Conservation (phyloP, 768 basidiomycete genomes). For the Phanerodontia chrysosporium region DNA sequence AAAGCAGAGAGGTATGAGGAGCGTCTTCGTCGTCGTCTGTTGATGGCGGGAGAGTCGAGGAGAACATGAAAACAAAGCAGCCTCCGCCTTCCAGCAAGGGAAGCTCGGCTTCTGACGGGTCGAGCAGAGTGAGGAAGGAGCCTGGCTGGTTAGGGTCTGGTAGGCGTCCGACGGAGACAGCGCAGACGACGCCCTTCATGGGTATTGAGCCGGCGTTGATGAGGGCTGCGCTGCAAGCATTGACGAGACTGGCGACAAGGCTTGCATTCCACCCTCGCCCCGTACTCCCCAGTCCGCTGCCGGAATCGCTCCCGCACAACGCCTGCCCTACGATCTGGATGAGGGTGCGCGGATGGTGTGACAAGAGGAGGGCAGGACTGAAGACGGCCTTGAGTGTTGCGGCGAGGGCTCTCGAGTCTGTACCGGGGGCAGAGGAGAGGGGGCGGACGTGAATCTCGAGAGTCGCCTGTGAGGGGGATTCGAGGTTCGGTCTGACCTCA, state of each 20-base stretch:
- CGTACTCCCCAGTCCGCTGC: constrained; percentile 19
- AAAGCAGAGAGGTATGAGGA: constrained; percentile 29
- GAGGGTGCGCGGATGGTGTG: constrained; percentile 64
- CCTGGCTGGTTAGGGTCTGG: constrained; percentile 4
- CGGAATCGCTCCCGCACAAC: constrained; percentile 31
- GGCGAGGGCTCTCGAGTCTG: constrained; percentile 59
- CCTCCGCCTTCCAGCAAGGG: constrained; percentile 40
- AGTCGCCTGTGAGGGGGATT: constrained; percentile 67
- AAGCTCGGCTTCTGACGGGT: constrained; percentile 46
- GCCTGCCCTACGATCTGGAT: constrained; percentile 77
- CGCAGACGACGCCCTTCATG: constrained; percentile 72
- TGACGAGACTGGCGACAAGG: constrained; percentile 62
- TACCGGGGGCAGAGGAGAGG: constrained; percentile 62
- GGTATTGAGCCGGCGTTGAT: constrained; percentile 68
- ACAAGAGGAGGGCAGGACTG: constrained; percentile 59
- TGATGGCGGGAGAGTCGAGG: constrained; percentile 26
- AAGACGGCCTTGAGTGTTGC: constrained; percentile 52
- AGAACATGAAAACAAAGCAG: constrained; percentile 66
- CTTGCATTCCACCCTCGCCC: constrained; percentile 32
- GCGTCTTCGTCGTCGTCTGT: constrained; percentile 9
- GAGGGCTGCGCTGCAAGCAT: constrained; percentile 65
- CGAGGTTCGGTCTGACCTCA: constrained; percentile 63
- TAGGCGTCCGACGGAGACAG: constrained; percentile 51
- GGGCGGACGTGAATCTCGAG: constrained; percentile 75
- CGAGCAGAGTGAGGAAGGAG: constrained; percentile 38